phyloP scores from a whole-genome alignment of 75 land plant genomes.

The Cryptomeria japonica region DNA sequence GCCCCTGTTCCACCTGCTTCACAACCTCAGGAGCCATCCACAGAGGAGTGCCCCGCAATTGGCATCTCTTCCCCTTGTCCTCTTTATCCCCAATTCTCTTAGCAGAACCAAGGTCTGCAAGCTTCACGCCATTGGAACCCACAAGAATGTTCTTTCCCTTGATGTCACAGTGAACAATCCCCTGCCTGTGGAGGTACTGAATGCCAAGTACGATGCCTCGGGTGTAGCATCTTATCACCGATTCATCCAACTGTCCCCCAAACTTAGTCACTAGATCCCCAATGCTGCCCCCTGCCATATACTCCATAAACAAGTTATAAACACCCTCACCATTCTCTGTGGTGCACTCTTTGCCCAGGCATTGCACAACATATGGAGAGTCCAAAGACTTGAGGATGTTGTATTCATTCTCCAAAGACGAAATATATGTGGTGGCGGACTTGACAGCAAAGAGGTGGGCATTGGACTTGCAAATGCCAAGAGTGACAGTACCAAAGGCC shows the following conservation, averaged over 20 bases:
- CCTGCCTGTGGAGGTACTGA: conserved; percentile 38
- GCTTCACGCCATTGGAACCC: conserved; percentile 52
- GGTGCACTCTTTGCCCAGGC: conserved; percentile 50
- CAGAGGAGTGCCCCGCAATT: conserved; percentile 60
- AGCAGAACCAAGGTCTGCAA: conserved; percentile 89
- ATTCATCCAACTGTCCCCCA: conserved; percentile 35
- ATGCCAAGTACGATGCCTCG: conserved; percentile 41
- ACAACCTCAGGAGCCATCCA: conserved; percentile 87
- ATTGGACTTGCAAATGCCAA: conserved; percentile 27
- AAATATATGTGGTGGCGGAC: conserved; percentile 18
- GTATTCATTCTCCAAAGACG: conserved; percentile 27
- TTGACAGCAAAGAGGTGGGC: conserved; percentile 58
- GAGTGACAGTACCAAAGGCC: conserved; percentile 40
- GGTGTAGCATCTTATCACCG: conserved; percentile 25
- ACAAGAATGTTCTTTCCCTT: conserved; percentile 68
- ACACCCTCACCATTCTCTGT: neutral
- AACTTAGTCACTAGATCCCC: neutral
- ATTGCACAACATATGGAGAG: conserved; percentile 44
- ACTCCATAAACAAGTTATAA: conserved; percentile 63
- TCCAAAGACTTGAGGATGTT: conserved; percentile 17
- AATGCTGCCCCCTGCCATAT: conserved; percentile 58
- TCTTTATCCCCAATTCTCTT: conserved; percentile 16
- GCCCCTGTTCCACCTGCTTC: conserved; percentile 33
- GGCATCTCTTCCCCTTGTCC: neutral
- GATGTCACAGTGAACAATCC: conserved; percentile 74